phyloP scores from a whole-genome alignment of 2,329 filamentous ascomycete species.

The Phaeosphaeriaceae sp. region DNA sequence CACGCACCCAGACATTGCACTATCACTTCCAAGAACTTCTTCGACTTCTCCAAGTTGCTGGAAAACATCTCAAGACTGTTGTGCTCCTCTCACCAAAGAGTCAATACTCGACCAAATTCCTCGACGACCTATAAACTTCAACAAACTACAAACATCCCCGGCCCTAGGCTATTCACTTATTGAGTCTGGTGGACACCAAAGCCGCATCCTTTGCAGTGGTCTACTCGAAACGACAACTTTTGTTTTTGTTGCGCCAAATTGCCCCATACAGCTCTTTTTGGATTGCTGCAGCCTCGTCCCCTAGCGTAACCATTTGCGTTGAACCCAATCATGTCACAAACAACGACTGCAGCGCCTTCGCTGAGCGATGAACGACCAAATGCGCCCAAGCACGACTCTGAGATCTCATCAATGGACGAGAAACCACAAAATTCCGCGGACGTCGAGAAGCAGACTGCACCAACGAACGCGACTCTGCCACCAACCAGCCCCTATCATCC shows the following conservation, averaged over 20 bases:
- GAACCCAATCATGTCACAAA: not conserved
- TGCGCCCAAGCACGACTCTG: not conserved
- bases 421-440: not conserved
- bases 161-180: not conserved
- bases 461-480: not conserved
- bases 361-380: not conserved
- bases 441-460: not conserved
- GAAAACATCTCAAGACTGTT: not conserved
- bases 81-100: not conserved
- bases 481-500: conserved; percentile 12
- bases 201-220: not conserved
- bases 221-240: not conserved
- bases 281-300: not conserved
- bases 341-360: not conserved
- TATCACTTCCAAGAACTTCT: not conserved
- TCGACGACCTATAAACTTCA: not conserved
- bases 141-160: not conserved
- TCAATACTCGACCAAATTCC: not conserved
- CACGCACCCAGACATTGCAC: not conserved
- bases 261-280: not conserved
- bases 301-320: not conserved
- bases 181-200: not conserved
- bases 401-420: not conserved
- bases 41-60: not conserved
- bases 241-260: not conserved